Conservation (phyloP, 2,329 filamentous ascomycete species). For the Trematosphaeria pertusa region DNA sequence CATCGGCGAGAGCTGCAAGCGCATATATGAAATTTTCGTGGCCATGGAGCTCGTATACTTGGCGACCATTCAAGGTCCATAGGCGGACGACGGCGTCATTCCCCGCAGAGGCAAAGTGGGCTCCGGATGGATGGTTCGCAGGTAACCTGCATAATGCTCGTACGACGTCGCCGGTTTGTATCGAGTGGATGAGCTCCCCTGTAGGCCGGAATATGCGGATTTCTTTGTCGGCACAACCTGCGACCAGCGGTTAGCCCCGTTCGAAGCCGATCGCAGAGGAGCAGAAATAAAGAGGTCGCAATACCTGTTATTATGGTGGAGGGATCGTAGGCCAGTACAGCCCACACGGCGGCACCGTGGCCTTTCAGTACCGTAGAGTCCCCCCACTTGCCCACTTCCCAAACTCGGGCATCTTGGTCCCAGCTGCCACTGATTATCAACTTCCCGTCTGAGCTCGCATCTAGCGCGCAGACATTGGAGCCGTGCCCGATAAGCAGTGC, state of each 20-base stretch:
- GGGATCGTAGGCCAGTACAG: conserved; percentile 82
- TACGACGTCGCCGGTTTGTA: conserved; percentile 78
- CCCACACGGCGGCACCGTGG: conserved; percentile 86
- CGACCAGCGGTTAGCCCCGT: conserved; percentile 12
- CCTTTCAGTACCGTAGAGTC: conserved; percentile 73
- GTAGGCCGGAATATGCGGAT: conserved; percentile 80
- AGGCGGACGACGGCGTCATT: conserved; percentile 90
- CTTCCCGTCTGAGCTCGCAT: conserved; percentile 73
- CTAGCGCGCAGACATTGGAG: conserved; percentile 86
- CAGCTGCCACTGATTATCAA: conserved; percentile 91
- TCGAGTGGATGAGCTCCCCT: conserved; percentile 68
- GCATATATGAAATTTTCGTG: conserved; percentile 97
- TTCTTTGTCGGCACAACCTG: conserved; percentile 85
- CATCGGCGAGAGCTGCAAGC: conserved; percentile 76
- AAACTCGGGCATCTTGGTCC: conserved; percentile 88
- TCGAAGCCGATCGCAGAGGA: neutral
- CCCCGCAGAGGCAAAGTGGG: conserved; percentile 92
- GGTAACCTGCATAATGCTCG: conserved; percentile 88
- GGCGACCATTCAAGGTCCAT: conserved; percentile 81
- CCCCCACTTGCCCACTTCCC: conserved; percentile 88
- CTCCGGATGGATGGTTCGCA: conserved; percentile 75
- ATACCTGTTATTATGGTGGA: conserved; percentile 77
- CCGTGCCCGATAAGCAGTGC: conserved; percentile 85
- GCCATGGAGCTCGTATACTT: conserved; percentile 79
- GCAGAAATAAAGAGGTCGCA: neutral